These are phyloP conservation scores for Tricholoma matsutake DNA, from an alignment of 768 basidiomycete genomes.

Conservation along the genomic window DNA sequence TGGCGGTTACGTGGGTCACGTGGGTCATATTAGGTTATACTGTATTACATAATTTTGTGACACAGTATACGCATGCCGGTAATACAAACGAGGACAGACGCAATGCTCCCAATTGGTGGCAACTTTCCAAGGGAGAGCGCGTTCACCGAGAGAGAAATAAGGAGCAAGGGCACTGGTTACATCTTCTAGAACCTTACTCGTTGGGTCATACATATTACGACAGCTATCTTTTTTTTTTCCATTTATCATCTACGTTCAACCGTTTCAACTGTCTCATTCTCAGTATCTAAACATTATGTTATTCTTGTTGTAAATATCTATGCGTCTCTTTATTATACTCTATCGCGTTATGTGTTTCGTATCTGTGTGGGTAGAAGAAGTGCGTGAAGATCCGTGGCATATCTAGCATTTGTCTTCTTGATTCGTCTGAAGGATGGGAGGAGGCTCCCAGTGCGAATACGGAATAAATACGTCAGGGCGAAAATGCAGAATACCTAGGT, in stretches of 20 bases:
- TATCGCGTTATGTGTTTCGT: no score
- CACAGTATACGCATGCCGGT: no score
- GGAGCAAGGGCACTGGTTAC: background rate
- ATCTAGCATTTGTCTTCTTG: background rate
- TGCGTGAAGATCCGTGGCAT: background rate
- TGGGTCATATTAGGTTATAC: no score
- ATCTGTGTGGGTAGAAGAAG: background rate
- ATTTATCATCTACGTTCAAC: no score
- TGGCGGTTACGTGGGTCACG: no score
- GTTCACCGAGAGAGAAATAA: background rate
- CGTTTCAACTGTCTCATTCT: no score
- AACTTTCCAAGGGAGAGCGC: background rate
- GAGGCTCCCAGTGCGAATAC: conserved; percentile 36
- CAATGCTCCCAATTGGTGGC: background rate
- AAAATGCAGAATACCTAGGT: conserved; percentile 49
- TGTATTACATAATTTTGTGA: no score
- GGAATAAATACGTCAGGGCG: conserved; percentile 55
- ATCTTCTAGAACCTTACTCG: background rate
- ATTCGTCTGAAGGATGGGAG: conserved; percentile 18
- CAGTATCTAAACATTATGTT: no score
- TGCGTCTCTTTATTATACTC: background rate
- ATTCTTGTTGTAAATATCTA: background rate
- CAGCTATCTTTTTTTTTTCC: background rate
- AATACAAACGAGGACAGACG: background rate
- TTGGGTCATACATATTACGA: no score